Base-by-base conservation (phyloP, 371 early-diverging fungal species). In the Syncephalastrum monosporum region DNA sequence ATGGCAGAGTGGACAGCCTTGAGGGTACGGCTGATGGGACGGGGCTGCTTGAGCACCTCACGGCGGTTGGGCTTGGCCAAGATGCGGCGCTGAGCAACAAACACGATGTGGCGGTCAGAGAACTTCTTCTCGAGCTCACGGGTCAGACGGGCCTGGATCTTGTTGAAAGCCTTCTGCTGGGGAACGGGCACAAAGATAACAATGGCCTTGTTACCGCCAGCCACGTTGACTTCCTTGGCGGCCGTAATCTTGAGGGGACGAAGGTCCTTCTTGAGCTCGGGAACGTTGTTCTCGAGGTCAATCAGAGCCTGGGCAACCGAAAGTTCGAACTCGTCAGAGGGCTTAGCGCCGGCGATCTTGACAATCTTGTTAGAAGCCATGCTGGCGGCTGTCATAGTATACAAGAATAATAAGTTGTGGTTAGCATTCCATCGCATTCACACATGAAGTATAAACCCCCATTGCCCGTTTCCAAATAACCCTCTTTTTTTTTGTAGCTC, bases 111-210 rank as follows among this genome's bases (percentile, higher is more conserved):
- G 66, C 96, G 91, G 82, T 97, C 98, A 67, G 94, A 92, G 91
- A 97, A 96, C 92, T 98, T 98, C 95, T 98, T 98, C 86, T 98
- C 98, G 63, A 98, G 86, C 84, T 98, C 98, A 74, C 97, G 95
- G 66, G 96, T 94, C 55, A 98, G 87, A 60, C 94, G 87, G 73
- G 84, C 79, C 81, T 95, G 95, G 74, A 95, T 85, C 86, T 95
- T 93, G 88, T 92, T 90, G 90, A 92, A 94, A 56, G 86, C 87
- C 88, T 92, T 91, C 68, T 93, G 79, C 64, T 81, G 79, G 56
- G 97, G 96, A 56, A 97, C 95, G 61, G 98, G 97, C 51, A 98
- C 96, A 74, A 95, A 97, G 82, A 98, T 84, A 69, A 93, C 90
- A 68, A 98, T 84, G 60, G 97, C 97, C 87, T 95, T 93, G 85